Evolutionary conservation across 257 asterid species (phyloP).

Genomic region (Nicotiana obtusifolia): DNA sequence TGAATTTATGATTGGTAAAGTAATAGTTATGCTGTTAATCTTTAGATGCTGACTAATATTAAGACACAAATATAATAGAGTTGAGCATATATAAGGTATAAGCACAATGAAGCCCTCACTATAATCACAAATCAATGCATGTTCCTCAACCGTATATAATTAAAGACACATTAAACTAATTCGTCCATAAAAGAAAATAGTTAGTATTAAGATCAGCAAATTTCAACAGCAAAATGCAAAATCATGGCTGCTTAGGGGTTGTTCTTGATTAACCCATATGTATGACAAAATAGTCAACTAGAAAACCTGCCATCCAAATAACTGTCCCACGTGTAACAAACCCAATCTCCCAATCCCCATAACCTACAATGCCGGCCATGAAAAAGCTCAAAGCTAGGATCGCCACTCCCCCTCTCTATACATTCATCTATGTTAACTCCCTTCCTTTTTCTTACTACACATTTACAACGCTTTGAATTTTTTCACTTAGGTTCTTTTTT

Average conservation of each 20-base stretch:
- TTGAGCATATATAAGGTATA: neutral
- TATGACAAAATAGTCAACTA: neutral
- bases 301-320: neutral
- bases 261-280: too few relatives aligned
- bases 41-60: neutral
- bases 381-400: constrained; percentile 28
- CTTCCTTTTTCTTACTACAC: neutral
- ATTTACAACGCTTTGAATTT: neutral
- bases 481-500: neutral
- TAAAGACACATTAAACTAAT: neutral
- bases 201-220: too few relatives aligned
- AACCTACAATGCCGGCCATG: constrained; percentile 30
- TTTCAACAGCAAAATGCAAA: too few relatives aligned
- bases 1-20: neutral
- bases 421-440: neutral
- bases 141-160: neutral
- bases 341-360: constrained; percentile 12
- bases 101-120: too few relatives aligned
- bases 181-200: neutral
- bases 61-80: neutral
- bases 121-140: too few relatives aligned
- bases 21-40: neutral
- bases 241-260: too few relatives aligned
- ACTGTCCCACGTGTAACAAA: constrained; percentile 24
- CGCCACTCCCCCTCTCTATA: constrained; percentile 21